Base-by-base conservation (phyloP, 768 basidiomycete species). In the Lactarius quietus region DNA sequence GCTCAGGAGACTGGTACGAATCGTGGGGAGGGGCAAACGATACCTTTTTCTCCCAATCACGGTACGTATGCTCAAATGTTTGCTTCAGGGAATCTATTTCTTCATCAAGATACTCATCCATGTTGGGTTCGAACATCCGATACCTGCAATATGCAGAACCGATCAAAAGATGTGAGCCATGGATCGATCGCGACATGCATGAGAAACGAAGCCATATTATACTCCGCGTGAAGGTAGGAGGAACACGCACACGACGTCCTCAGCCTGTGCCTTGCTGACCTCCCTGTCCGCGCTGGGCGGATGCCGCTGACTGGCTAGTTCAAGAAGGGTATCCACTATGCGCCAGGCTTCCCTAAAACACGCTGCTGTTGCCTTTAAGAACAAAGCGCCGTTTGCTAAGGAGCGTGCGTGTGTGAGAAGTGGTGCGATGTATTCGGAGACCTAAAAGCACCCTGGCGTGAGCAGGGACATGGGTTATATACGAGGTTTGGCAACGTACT, bases 101-200 rank as follows among this genome's bases (percentile, higher is more conserved):
- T 72, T 98, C 94, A 65, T 94, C 90, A 3, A 98, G 87, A 71
- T 98, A 98, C 72, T 98, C 95, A 73, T 97, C 95, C 93, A 98
- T 97, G 74, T 95, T 91, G 12, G 83, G 80, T 75, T 98, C 95
- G 70, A 98, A 98, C 93, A 98, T 97, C 54, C 83, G 84, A 74
- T 93, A 96, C 15, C 94, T 95, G 70, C 28, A 62, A 36, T 28
- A 29, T 12, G 66, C 56, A 55, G 17, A 63, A 26, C 12, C 57
- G 57, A 9, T n/a, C 17, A 64, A 28, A 63, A 57, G 10, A 48
- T 20, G 29, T 28, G 31, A 23, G 54, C n/a, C 31, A 23, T 20
- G 17, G 52, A 68, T n/a, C 67, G 55, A 54, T 59, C 20, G 23
- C 14, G 35, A 61, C 43, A 12, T 9, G 51, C 64, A 58, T 23